phyloP scores from a whole-genome alignment of 768 basidiomycete species.

The Phaeotremella skinneri region DNA sequence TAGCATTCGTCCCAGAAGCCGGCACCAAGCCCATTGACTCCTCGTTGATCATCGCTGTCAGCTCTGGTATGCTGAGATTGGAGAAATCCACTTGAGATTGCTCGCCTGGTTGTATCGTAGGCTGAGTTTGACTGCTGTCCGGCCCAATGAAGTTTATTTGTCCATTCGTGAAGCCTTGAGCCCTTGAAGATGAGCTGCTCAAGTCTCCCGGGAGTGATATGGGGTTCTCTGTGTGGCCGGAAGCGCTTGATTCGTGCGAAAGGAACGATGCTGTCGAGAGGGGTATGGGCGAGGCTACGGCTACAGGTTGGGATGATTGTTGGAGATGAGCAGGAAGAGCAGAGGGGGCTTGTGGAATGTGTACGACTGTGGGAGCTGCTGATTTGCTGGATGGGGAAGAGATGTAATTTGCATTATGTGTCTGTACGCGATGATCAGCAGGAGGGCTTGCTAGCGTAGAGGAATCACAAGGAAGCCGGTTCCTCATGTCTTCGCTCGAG shows the following conservation, averaged over 20 bases:
- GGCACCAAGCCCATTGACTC: constrained; percentile 1
- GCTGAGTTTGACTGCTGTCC: background rate
- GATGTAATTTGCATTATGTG: background rate
- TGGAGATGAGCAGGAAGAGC: constrained; percentile 1
- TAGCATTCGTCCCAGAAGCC: background rate
- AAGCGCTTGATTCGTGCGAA: background rate
- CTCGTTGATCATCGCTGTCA: constrained; percentile 21
- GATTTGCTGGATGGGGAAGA: background rate
- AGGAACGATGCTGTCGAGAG: constrained; percentile 5
- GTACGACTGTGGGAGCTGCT: background rate
- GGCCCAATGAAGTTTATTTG: background rate
- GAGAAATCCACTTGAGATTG: constrained; percentile 10
- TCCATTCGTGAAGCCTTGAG: background rate
- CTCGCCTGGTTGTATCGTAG: background rate
- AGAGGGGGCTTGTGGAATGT: background rate
- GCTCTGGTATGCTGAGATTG: constrained; percentile 14
- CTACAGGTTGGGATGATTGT: constrained; percentile 1
- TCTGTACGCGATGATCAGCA: background rate
- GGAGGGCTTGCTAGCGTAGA: too few species aligned
- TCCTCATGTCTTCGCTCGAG: too few species aligned
- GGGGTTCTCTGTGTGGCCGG: background rate
- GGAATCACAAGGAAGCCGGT: too few species aligned
- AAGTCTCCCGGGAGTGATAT: background rate
- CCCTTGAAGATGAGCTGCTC: background rate
- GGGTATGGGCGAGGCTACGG: constrained; percentile 11